Conservation (phyloP, 176 grass and related monocot species). For the Tillandsia leiboldiana region DNA sequence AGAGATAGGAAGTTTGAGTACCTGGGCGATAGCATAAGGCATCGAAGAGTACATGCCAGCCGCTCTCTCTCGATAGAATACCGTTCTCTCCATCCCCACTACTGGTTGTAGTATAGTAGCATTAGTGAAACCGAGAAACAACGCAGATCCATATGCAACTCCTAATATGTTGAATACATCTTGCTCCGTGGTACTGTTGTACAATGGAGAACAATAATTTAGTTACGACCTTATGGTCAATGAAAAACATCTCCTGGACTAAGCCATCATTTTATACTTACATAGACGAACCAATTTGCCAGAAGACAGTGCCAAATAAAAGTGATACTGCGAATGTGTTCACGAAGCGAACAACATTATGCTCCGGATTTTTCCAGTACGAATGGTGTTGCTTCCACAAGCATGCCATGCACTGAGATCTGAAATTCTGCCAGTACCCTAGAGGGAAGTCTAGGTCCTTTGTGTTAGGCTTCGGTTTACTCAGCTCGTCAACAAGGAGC, state of each 20-base stretch:
- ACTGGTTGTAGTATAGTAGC: slow-evolving; percentile 59
- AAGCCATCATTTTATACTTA: slow-evolving; percentile 34
- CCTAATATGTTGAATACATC: slow-evolving; percentile 84
- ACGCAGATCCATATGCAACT: slow-evolving; percentile 37
- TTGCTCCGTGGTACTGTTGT: slow-evolving; percentile 55
- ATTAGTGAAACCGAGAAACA: slow-evolving; percentile 74
- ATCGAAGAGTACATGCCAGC: slow-evolving; percentile 67
- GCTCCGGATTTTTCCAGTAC: slow-evolving; percentile 95
- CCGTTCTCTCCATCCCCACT: slow-evolving; percentile 47
- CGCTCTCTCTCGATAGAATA: slow-evolving; percentile 55
- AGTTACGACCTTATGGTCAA: not conserved
- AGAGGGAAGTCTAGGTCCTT: slow-evolving; percentile 54
- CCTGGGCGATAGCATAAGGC: slow-evolving; percentile 61
- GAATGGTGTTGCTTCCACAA: slow-evolving; percentile 84
- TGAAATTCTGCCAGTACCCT: slow-evolving; percentile 51
- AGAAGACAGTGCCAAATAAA: slow-evolving; percentile 79
- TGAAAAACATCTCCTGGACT: not conserved
- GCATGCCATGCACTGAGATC: slow-evolving; percentile 56
- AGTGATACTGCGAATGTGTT: slow-evolving; percentile 63
- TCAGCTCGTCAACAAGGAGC: slow-evolving; percentile 55
- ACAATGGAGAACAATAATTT: not conserved
- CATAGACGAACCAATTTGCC: slow-evolving; percentile 69
- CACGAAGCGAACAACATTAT: slow-evolving; percentile 73
- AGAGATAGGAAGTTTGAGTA: slow-evolving; percentile 7
- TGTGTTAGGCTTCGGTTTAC: slow-evolving; percentile 31